Base-by-base conservation (phyloP, 2,329 filamentous ascomycete species). In the Dothideomycetidae sp. region DNA sequence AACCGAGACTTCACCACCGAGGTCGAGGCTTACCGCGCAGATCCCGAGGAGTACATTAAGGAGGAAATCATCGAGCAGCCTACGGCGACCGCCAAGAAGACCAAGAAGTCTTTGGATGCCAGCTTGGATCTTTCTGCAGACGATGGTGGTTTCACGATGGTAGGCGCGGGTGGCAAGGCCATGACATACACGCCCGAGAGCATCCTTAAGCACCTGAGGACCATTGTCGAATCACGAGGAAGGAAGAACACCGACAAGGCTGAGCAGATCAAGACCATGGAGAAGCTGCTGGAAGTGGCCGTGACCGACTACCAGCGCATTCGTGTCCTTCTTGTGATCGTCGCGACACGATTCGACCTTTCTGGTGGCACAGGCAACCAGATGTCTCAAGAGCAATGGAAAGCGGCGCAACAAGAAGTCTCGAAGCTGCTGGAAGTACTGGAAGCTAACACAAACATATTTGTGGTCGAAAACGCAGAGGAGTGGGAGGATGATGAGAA, bases 401-500 rank as follows among this genome's bases (percentile, higher is more conserved):
- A 94, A 68, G 68, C 80, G 28, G 88, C 90, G 28, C 81, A 93
- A 62, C 75, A 79, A 58, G 90, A 98, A 56, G 77, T 96, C 44
- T 72, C 73, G 10, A 70, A 70, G 33, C 72, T 98, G 18, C 70
- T 98, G 29, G 66, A 75, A 43, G 75, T 85, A 12, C 75, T 98
- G 29, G 83, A 93, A 58, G 62, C 71, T 43, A 83, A 83, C 63
- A 69, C 70, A 43, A 76, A 90, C 46, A 81, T 88, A 55, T 69
- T 96, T 36, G 83, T 98, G 33, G 69, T 90, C 15, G 90, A 98
- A 64, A 78, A 74, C 48, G 90, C 84, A 14, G 90, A 98, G 57
- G 90, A 98, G 62, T 96, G 90, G 90, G 90, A 98, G 50, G 90
- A 98, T 53, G 92, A 98, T 49, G 92, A 98, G 52, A 96, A 94